Percentiles rank a stretch among this genome's conserved stretches.
phyloP scores from a whole-genome alignment of 768 basidiomycete genomes.

The Hypholoma fasciculare region DNA sequence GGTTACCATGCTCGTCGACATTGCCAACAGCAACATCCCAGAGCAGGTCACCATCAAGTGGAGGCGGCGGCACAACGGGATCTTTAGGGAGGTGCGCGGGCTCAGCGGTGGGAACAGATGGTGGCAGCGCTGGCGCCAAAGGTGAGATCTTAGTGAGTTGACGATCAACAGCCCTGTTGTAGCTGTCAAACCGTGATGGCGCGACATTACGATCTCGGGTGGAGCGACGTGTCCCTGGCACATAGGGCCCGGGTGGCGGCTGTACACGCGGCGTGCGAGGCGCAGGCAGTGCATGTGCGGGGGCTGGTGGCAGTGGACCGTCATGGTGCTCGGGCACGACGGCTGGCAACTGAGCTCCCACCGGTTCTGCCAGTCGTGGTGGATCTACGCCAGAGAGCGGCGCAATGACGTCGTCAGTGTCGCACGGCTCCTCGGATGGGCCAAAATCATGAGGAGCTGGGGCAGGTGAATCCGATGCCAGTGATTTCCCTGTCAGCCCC shows the following conservation, averaged over 20 bases:
- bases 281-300: not conserved
- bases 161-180: not conserved
- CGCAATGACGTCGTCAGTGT: not conserved
- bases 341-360: not conserved
- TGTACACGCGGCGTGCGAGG: not conserved
- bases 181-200: not conserved
- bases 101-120: too few species aligned
- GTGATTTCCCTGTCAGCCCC: slow-evolving; percentile 5
- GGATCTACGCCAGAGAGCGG: not conserved
- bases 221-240: not conserved
- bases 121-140: too few species aligned
- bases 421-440: not conserved
- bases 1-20: not conserved
- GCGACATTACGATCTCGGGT: not conserved
- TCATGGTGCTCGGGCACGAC: not conserved
- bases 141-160: not conserved
- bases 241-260: not conserved
- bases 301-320: too few species aligned
- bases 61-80: not conserved
- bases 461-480: not conserved
- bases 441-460: not conserved
- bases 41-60: not conserved
- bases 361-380: not conserved
- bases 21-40: not conserved
- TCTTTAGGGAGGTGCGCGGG: not conserved